Conservation (phyloP, 2,329 filamentous ascomycete genomes). For the Dothiorella sarmentorum region DNA sequence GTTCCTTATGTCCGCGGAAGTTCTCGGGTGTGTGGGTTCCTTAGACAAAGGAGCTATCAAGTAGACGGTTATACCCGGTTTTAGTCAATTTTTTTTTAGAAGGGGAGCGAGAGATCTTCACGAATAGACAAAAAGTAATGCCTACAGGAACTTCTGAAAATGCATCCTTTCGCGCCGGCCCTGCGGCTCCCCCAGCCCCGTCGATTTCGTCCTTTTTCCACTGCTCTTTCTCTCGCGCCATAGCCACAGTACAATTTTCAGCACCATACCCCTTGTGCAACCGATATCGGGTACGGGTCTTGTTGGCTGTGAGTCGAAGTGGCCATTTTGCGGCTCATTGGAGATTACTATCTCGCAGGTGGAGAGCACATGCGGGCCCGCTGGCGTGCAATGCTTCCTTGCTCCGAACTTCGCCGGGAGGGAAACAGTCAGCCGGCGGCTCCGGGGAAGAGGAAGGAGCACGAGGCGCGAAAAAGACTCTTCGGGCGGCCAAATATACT, state of each 20-base stretch:
- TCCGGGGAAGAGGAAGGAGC: not conserved
- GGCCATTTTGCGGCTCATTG: not conserved
- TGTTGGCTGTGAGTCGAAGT: constrained; percentile 2
- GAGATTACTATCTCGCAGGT: constrained; percentile 9
- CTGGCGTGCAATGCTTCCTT: constrained; percentile 16
- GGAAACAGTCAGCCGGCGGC: not conserved
- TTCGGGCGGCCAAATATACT: too few species aligned
- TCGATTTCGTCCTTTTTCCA: not conserved
- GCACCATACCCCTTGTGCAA: constrained; percentile 4
- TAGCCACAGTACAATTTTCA: not conserved
- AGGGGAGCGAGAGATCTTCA: not conserved
- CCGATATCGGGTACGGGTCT: constrained; percentile 5
- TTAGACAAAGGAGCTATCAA: not conserved
- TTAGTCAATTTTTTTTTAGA: not conserved
- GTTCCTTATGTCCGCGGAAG: constrained; percentile 8
- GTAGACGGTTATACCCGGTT: constrained; percentile 14
- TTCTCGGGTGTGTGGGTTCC: constrained; percentile 5
- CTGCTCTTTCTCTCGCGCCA: too few species aligned
- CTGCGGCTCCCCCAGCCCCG: not conserved
- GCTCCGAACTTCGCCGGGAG: constrained; percentile 16
- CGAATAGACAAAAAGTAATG: constrained; percentile 15
- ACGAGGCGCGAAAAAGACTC: not conserved
- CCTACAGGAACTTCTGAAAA: constrained; percentile 3
- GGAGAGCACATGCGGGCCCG: constrained; percentile 14
- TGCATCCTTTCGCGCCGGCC: not conserved